Base-by-base conservation (phyloP, 495 filamentous ascomycete genomes). In the Rostrohypoxylon terebratum region DNA sequence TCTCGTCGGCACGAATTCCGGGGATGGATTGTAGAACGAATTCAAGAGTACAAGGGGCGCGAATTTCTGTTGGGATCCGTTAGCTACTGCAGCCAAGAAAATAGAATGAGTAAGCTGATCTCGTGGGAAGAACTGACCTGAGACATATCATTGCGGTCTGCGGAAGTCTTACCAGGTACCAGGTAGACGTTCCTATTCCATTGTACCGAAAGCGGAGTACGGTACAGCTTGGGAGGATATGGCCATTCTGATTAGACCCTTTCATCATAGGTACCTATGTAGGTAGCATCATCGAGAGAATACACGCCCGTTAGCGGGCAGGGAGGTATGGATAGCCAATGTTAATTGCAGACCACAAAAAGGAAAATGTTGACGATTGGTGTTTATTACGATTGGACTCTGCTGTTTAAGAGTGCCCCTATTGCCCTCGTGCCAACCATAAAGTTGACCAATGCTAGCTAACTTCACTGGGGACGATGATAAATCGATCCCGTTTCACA, bases 321-420 rank as follows among this genome's bases (percentile, higher is more conserved):
- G 31, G 2, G 25, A 7, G 23, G 21, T 11, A 23, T 31, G 21
- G 23, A 53, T 25, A 31, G 48, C 11, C 4, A 53, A 53, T 4
- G 13, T n/a, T 13, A 31, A 31, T 23, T n/a, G 23, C 28, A 4
- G 20, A 50, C 55, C 11, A 53, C 4, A 13, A 40, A 18, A 61
- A 10, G 54, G 68, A 5, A 47, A 40, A 11, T 14, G 25, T 50
- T 40, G 44, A 53, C 38, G 51, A 50, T 16, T 44, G 25, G 42
- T 57, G 53, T 69, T 50, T 63, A 69, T 69, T 63, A 53, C 50
- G 51, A 51, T 69, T 28, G 44, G 42, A 44, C 40, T 40, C 21
- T 51, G 48, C 31, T 63, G 59, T 18, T 47, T 16, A 59, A 13
- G 10, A 63, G 54, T 28, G 34, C 25, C 42, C 34, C 33, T 59